These are phyloP conservation scores for Lithocarpus polystachyus DNA, from an alignment of 306 rosid species.

Conservation along the genomic window DNA sequence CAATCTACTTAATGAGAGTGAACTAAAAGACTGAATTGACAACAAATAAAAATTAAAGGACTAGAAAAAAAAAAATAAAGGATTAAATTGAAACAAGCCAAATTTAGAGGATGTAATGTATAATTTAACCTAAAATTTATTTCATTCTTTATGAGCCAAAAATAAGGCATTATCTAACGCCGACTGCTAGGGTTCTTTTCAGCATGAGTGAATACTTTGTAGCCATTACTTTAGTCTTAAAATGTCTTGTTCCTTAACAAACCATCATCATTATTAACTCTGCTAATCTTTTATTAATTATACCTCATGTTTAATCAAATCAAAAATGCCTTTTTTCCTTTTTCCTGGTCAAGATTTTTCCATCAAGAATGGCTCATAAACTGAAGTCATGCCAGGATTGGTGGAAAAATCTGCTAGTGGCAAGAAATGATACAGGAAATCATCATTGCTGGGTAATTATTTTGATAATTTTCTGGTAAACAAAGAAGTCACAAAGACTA, in stretches of 20 bases:
- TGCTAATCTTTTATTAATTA: not conserved
- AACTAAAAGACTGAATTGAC: too few species aligned
- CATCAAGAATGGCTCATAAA: not conserved
- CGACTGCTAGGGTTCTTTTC: too few species aligned
- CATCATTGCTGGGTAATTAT: constrained; percentile 44
- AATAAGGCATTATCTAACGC: too few species aligned
- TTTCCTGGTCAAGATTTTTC: not conserved
- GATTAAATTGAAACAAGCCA: too few species aligned
- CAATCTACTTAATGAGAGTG: too few species aligned
- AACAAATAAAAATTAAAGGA: too few species aligned
- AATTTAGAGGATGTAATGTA: too few species aligned
- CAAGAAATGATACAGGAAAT: constrained; percentile 16
- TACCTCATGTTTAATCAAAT: not conserved
- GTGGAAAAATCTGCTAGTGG: constrained; percentile 36
- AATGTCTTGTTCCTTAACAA: constrained; percentile 1
- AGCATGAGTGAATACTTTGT: not conserved
- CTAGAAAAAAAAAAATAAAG: too few species aligned
- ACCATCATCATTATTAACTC: not conserved
- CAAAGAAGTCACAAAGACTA: constrained; percentile 39
- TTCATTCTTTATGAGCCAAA: too few species aligned
- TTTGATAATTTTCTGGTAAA: constrained; percentile 24
- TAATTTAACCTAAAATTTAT: too few species aligned
- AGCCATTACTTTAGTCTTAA: not conserved
- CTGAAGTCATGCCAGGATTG: constrained; percentile 38
- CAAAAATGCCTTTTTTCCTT: not conserved